Base-by-base conservation (phyloP, 257 asterid genomes). In the Craterostigma plantagineum region DNA sequence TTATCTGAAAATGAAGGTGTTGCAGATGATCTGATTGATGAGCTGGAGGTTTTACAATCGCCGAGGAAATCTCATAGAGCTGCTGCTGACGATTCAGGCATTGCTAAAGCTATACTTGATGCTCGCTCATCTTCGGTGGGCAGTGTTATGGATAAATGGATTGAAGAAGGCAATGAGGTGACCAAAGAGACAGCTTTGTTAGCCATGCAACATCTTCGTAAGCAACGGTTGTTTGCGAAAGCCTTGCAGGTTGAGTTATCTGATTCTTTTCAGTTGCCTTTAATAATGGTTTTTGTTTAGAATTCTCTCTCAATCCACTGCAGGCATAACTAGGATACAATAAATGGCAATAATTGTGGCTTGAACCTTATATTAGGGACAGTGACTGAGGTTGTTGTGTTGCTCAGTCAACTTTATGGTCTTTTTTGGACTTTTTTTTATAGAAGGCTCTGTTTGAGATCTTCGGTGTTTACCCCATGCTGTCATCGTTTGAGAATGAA, bases 231-330 rank as follows among this genome's bases (percentile, higher is more conserved):
- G 72, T 81, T 45, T 38, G 48, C 35, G 51, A 71, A 54, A 68
- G 92, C 96, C 41, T 61, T 85, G 69, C 77, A 75, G 94, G 96
- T 85, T 37, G 30, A 54, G 51, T 35, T 14, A 43, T 44, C 44
- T 55, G 43, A 40, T 52, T 16, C 45, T 13, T 52, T 1, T 52
- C 1, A 43, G 11, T 14, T 37, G 8, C 12, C 11, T 39, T n/a
- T 16, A n/a, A 4, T 35, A 37, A 18, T 38, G 39, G 35, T 15
- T 13, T 42, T 23, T 16, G 40, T 8, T 36, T 12, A 9, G 14
- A 9, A 9, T 9, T 36, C 40, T 36, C 8, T 10, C 40, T 36
- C 40, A 36, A 9, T 36, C 30, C 30, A 23, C 30, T 23, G 2
- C 30, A 23, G 30, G 23, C 18, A 36, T 37, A 16, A 34, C 35